A percentile compares a stretch with the other conserved stretches of the same genome.
These are phyloP conservation scores for Takashimella tepidaria DNA, from an alignment of 1,284 basidiomycete genomes.

Conservation along the genomic window DNA sequence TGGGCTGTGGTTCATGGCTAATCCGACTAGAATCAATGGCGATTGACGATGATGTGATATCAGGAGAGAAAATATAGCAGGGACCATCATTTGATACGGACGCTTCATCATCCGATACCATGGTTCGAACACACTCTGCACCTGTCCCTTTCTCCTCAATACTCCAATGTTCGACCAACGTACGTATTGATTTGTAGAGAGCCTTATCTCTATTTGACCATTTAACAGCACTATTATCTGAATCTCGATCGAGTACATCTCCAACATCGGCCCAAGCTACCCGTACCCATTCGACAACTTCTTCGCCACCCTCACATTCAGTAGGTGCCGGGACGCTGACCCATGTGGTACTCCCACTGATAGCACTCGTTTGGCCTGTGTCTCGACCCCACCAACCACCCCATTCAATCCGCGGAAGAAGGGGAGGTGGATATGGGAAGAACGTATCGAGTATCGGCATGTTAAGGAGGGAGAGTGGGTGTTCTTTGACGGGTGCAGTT, in stretches of 20 bases:
- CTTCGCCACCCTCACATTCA: conserved; percentile 5
- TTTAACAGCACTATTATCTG: not conserved
- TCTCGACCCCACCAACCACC: conserved; percentile 37
- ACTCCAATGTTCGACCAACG: conserved; percentile 26
- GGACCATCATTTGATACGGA: conserved; percentile 10
- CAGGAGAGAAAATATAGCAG: conserved; percentile 28
- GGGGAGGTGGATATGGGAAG: conserved; percentile 42
- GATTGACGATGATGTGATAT: no score
- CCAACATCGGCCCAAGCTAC: conserved; percentile 43
- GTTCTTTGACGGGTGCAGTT: conserved; percentile 15
- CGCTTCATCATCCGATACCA: conserved; percentile 3
- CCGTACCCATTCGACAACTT: conserved; percentile 30
- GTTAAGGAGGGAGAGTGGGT: conserved; percentile 35
- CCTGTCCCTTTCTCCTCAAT: conserved; percentile 7
- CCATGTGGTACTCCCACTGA: conserved; percentile 13
- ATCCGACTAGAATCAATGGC: no score
- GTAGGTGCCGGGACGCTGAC: not conserved
- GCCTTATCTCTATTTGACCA: not conserved
- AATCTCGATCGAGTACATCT: conserved; percentile 34
- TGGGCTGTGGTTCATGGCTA: no score
- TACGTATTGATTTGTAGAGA: not conserved
- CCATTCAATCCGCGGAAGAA: conserved; percentile 36
- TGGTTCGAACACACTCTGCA: conserved; percentile 26
- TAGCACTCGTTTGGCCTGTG: conserved; percentile 7
- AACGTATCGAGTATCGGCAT: conserved; percentile 38